Percentiles rank a stretch among this genome's conserved stretches.
phyloP scores from a whole-genome alignment of 23 red algal genomes.

The Gracilariopsis chorda region DNA sequence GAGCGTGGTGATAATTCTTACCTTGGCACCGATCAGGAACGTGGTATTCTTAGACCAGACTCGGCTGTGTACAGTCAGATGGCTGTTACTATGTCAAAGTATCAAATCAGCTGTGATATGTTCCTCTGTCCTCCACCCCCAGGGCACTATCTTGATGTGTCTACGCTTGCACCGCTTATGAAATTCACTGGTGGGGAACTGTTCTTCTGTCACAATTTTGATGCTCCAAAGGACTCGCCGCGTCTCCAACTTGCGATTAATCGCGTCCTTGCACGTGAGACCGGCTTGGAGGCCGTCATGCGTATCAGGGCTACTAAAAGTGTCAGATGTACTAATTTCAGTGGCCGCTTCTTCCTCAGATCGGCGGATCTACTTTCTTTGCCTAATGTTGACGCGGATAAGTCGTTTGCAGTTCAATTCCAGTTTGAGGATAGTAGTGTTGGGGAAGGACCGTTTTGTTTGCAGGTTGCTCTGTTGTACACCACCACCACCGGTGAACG shows the following conservation, averaged over 20 bases:
- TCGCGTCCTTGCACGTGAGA: slow-evolving; percentile 82
- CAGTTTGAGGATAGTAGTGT: slow-evolving; percentile 81
- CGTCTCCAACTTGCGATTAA: slow-evolving; percentile 67
- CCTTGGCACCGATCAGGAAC: slow-evolving; percentile 89
- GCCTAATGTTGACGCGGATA: slow-evolving; percentile 90
- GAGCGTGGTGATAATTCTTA: slow-evolving; percentile 71
- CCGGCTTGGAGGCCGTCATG: slow-evolving; percentile 95
- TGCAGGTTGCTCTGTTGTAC: slow-evolving; percentile 96
- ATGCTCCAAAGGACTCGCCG: slow-evolving; percentile 65
- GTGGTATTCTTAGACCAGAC: slow-evolving; percentile 67
- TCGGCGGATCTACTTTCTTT: slow-evolving; percentile 87
- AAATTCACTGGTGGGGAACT: slow-evolving; percentile 98
- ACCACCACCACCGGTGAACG: slow-evolving; percentile 92
- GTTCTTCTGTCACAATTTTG: slow-evolving; percentile 71
- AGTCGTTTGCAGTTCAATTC: slow-evolving; percentile 93
- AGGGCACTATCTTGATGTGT: slow-evolving; percentile 80
- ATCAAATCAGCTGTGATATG: slow-evolving; percentile 88
- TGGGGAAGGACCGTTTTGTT: slow-evolving; percentile 55
- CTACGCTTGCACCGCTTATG: slow-evolving; percentile 69
- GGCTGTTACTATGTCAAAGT: slow-evolving; percentile 76
- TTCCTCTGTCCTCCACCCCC: slow-evolving; percentile 78
- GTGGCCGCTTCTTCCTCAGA: slow-evolving; percentile 95
- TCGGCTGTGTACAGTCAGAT: slow-evolving; percentile 76
- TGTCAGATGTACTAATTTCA: slow-evolving; percentile 77
- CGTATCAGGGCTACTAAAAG: slow-evolving; percentile 89